These are phyloP conservation scores for Medicago arabica DNA, from an alignment of 306 rosid genomes.

Conservation along the genomic window DNA sequence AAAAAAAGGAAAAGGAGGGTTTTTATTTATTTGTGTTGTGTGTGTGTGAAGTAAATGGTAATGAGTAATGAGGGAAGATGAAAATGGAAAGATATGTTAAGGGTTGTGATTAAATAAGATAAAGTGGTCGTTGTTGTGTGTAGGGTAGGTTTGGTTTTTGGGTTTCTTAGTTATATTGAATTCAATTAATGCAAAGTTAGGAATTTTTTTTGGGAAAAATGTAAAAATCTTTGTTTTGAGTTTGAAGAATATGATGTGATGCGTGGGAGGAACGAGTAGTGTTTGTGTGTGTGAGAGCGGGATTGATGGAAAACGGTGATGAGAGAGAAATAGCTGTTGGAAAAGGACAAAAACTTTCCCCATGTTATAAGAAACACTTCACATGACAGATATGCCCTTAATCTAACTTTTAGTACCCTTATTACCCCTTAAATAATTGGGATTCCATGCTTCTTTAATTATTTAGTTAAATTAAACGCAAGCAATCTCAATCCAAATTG, in stretches of 20 bases:
- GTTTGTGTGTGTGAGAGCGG: slow-evolving; percentile 32
- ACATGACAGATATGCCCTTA: background rate
- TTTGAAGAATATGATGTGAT: background rate
- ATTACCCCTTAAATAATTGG: slow-evolving; percentile 12
- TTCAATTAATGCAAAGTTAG: slow-evolving; percentile 29
- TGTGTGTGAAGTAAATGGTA: slow-evolving; percentile 7
- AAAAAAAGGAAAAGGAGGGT: background rate
- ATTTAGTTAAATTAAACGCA: too few relatives aligned
- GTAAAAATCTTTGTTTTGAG: background rate
- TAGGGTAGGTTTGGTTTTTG: slow-evolving; percentile 38
- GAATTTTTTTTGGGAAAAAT: background rate
- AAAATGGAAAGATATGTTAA: background rate
- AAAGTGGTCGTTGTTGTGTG: slow-evolving; percentile 40
- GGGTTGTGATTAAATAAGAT: background rate
- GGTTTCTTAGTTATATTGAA: background rate
- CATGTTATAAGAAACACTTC: background rate
- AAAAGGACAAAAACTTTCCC: slow-evolving; percentile 34
- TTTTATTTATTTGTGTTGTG: background rate
- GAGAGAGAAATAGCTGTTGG: slow-evolving; percentile 13
- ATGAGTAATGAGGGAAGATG: slow-evolving; percentile 23
- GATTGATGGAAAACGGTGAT: slow-evolving; percentile 35
- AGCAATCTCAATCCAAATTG: too few relatives aligned
- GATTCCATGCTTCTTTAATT: too few relatives aligned
- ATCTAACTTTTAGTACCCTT: background rate
- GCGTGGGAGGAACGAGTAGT: slow-evolving; percentile 37